Conservation (phyloP, 2,329 filamentous ascomycete genomes). For the Claviceps capensis region DNA sequence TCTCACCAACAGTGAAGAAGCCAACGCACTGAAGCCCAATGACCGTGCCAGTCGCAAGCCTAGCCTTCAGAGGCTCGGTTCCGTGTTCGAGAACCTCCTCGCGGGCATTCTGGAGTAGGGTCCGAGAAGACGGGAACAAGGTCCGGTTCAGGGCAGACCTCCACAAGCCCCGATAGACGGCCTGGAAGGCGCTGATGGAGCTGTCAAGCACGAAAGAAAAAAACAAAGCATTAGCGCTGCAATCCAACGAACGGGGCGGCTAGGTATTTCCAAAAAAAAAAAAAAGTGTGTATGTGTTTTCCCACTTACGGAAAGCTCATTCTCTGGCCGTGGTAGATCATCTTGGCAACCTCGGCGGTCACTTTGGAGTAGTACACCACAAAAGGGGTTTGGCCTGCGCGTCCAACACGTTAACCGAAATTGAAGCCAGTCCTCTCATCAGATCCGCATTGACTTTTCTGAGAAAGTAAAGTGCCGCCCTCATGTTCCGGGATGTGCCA, state of each 20-base stretch:
- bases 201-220: constrained; percentile 28
- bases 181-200: constrained; percentile 68
- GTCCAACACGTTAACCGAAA: neutral
- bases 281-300: neutral
- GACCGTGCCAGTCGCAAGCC: constrained; percentile 62
- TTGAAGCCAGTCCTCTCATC: no score
- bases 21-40: constrained; percentile 76
- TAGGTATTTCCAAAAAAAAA: neutral
- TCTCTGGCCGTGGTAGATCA: constrained; percentile 76
- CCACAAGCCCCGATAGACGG: constrained; percentile 65
- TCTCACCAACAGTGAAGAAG: constrained; percentile 97
- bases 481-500: constrained; percentile 7
- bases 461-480: no score
- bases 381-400: constrained; percentile 65
- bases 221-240: no score
- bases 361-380: constrained; percentile 89
- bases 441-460: neutral
- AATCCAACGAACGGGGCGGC: neutral
- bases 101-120: constrained; percentile 43
- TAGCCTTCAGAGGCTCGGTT: constrained; percentile 41
- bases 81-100: constrained; percentile 23
- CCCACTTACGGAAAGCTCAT: constrained; percentile 91
- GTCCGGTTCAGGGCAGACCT: constrained; percentile 55
- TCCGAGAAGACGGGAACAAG: constrained; percentile 42
- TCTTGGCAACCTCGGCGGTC: constrained; percentile 71